Evolutionary conservation across 352 stramenopile genomes (phyloP), one percentile per base, ranked within the genome.

Genomic region (Stramenopiles sp.): DNA sequence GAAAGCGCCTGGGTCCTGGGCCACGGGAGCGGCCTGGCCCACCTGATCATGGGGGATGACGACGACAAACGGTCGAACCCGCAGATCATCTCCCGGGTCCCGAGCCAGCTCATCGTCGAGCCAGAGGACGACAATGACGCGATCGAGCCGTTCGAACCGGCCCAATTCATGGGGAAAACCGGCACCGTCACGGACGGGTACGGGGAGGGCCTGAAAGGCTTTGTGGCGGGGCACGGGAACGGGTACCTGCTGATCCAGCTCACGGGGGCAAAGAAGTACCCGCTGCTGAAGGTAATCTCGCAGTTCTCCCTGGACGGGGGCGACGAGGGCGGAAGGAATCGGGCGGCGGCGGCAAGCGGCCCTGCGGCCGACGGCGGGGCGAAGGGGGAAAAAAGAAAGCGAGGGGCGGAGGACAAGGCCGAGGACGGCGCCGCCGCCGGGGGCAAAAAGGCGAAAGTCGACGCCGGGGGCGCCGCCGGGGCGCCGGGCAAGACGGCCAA

Each of bases 101-200:
- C 43, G 25, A 63, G 25, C 12, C 43, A 63, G 25, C 25, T 63
- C 12, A 25, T 63, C 12, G 43, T 63, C 25, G 43, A 18, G 12
- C 43, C 43, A 63, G 43, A 63, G 43, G n/a, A n/a, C n/a, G 43
- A 63, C 12, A 63, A 63, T 25, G 43, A 63, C 12, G 43, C 12
- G 43, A 63, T 63, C 12, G 43, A 63, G 43, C 43, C 43, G 43
- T 63, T 63, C 43, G 43, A 63, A 63, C 43, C 43, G 43, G 43
- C 12, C 12, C 12, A 63, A 63, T 63, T 18, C 25, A 25, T 63
- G 12, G 43, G 43, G 43, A 63, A 63, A 25, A 25, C 12, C 12
- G 43, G 43, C 43, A 63, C 25, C 25, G 43, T 63, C 25, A 63
- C 12, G 12, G 43, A 63, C 25, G 43, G 43, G 12, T 63, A 63